Base-by-base conservation (phyloP, 306 rosid genomes). In the Carpinus viminea region DNA sequence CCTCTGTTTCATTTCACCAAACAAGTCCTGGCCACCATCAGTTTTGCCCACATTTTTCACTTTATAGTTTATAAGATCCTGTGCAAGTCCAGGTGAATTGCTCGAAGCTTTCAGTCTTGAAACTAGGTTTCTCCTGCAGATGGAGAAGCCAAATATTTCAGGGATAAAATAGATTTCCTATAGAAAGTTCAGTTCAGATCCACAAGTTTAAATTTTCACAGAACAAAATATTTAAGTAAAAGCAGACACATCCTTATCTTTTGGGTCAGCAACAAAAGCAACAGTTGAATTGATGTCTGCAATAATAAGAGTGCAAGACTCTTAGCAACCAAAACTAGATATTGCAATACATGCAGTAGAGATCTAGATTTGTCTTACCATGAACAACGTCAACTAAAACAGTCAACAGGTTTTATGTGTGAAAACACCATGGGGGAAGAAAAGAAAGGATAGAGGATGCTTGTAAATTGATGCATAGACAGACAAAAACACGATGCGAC, bases 1-100 rank as follows among this genome's bases (percentile, higher is more conserved):
- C 51, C 97, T 90, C 62, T 83, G 82, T 74, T 83, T 87, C 93
- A 93, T 90, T 68, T 89, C 86, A 51, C 34, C 88, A 83, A 95
- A 92, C 28, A 88, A 78, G 74, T 86, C 82, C 60, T 79, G 73
- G 54, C 68, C 78, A 13, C 77, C 82, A 48, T 78, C 83, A 77
- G 34, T 78, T 76, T 85, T 81, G 41, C 69, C 61, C 80, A 75
- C 77, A 43, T 73, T 79, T 77, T 78, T 68, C 48, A 59, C 75
- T 20, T 84, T 41, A 55, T 50, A 70, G 36, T 73, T 61, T 24
- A 28, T 61, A 55, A 11, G 70, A 69, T 82, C 87, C 69, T 12
- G 78, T 47, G 76, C 43, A 41, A 57, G 79, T 53, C 79, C 76
- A 28, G n/a, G 17, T 72, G 65, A 59, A 68, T 62, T 70, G 47